Evolutionary conservation across 2,329 filamentous ascomycete genomes (phyloP), one percentile per base, ranked within the genome.

Genomic region (Neonectria ditissima): DNA sequence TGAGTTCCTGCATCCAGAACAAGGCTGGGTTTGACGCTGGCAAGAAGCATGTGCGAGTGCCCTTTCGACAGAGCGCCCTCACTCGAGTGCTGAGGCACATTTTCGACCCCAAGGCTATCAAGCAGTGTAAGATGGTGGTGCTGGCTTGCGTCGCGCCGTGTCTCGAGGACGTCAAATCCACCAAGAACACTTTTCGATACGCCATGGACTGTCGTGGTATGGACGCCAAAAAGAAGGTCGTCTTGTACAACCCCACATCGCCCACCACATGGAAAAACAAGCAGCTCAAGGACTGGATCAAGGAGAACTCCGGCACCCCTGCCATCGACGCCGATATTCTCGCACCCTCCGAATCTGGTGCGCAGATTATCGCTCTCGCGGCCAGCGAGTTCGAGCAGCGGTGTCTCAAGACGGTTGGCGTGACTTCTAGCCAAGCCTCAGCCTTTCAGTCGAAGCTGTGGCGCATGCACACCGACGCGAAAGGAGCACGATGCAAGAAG

Each of bases 1-100:
- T 86, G 1, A 86, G 86, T 61, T 83, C 86, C 65, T 86, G 83
- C 59, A 86, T 86, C 50, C 79, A 83, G 1, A 81, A 79, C 1
- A 79, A 80, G 43, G 79, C 80, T 0, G 70, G 77, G 37, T 66
- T 76, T 0, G 79, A 83, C 45, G 71, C 73, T 7, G 24, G 60
- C 10, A 50, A 70, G 63, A 80, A 78, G 68, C 76, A 74, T 53
- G 71, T 75, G 0, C 79, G 82, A 55, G 75, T 85, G 0, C 83
- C 83, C 0, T 84, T 83, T 65, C 78, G 82, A 0, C 80, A 82
- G 63, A 83, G 81, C 67, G 77, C 78, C 7, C 67, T 85, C 50
- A 85, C 83, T 5, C 83, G 80, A 68, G 78, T 83, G 0, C 73
- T 84, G 45, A 85, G 84, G 66, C 82, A 83, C 50, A 77, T 84